These are phyloP conservation scores for Trichosporon sp. DNA, from an alignment of 1,284 basidiomycete species.

Conservation along the genomic window DNA sequence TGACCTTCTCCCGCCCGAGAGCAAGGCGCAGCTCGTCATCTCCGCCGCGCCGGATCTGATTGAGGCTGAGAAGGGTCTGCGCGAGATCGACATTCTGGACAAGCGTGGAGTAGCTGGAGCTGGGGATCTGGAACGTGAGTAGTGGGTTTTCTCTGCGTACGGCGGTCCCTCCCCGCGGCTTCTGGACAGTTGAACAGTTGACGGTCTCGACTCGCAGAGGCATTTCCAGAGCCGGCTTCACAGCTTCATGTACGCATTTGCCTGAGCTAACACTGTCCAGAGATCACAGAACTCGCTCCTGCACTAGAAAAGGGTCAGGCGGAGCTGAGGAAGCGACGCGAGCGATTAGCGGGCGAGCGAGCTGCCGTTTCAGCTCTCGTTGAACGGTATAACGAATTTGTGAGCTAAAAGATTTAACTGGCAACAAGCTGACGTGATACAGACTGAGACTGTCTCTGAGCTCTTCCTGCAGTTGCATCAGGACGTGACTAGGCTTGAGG, in stretches of 20 bases:
- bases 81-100: slow-evolving; percentile 36
- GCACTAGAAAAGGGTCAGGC: slow-evolving; percentile 18
- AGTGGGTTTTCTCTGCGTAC: slow-evolving; percentile 3
- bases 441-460: slow-evolving; percentile 41
- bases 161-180: too few species aligned
- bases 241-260: not conserved
- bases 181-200: too few species aligned
- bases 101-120: slow-evolving; percentile 32
- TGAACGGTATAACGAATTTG: slow-evolving; percentile 35
- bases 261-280: slow-evolving; percentile 12
- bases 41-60: slow-evolving; percentile 35
- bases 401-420: slow-evolving; percentile 13
- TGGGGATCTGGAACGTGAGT: slow-evolving; percentile 35
- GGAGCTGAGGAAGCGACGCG: slow-evolving; percentile 7
- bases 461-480: slow-evolving; percentile 40
- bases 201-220: too few species aligned
- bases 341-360: slow-evolving; percentile 20
- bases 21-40: slow-evolving; percentile 34
- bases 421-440: not conserved
- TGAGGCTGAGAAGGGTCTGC: slow-evolving; percentile 33
- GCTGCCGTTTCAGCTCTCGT: slow-evolving; percentile 27
- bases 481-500: slow-evolving; percentile 34
- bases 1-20: slow-evolving; percentile 27
- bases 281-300: slow-evolving; percentile 25
- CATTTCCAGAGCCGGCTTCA: too few species aligned